These are phyloP conservation scores for Solidago caesia DNA, from an alignment of 129 eudicot species.

Conservation along the genomic window DNA sequence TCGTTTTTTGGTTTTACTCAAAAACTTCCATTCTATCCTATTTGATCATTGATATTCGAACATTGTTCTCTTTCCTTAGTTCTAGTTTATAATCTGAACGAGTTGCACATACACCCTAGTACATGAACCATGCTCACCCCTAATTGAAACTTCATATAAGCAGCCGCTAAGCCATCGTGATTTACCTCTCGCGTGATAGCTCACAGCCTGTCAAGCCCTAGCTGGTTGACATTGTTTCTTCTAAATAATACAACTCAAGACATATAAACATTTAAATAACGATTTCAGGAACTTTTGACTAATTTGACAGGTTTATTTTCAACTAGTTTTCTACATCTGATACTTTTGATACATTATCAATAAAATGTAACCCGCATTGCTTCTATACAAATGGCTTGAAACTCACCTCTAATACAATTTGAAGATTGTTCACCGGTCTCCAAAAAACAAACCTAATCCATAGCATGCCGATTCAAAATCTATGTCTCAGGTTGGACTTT, in stretches of 20 bases:
- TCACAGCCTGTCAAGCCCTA: too few species aligned
- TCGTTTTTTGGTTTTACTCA: too few species aligned
- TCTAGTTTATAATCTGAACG: too few species aligned
- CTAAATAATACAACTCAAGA: not conserved
- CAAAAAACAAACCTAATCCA: constrained; percentile 14
- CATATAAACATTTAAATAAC: not conserved
- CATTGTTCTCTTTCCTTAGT: too few species aligned
- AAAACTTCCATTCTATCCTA: too few species aligned
- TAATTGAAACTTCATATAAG: too few species aligned
- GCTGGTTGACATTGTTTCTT: not conserved
- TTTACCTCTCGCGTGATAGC: too few species aligned
- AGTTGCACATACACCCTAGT: too few species aligned
- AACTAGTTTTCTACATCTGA: not conserved
- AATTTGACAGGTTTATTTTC: not conserved
- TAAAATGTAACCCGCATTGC: not conserved
- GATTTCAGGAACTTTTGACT: not conserved
- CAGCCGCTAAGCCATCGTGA: too few species aligned
- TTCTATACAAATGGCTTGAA: not conserved
- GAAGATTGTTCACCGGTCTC: constrained; percentile 1
- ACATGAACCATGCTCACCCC: too few species aligned
- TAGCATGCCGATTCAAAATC: not conserved
- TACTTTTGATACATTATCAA: not conserved
- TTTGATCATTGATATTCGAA: too few species aligned
- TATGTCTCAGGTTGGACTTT: not conserved
- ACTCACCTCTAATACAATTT: not conserved